Percentiles rank a stretch among this genome's conserved stretches.
Evolutionary conservation across 345 rosid genomes (phyloP).

Genomic region (Zanthoxylum bungeanum): DNA sequence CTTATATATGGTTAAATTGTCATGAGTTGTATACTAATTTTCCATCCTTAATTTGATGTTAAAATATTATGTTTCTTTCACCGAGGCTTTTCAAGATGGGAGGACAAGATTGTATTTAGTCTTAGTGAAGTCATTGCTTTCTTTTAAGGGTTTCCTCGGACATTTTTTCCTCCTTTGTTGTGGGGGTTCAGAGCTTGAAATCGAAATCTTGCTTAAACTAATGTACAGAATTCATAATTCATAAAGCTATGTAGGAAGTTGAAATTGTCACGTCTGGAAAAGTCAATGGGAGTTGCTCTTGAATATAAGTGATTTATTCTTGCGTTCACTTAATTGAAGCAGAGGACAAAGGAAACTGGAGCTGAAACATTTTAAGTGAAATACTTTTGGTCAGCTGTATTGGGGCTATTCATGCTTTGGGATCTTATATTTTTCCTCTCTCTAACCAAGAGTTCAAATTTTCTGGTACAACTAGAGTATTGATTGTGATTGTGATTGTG

Average conservation of each 20-base stretch:
- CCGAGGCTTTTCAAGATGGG: background rate
- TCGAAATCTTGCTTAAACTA: background rate
- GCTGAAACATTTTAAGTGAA: background rate
- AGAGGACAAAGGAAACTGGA: background rate
- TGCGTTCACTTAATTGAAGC: background rate
- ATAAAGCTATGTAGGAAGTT: background rate
- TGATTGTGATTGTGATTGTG: background rate
- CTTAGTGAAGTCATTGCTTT: background rate
- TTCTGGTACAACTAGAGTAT: background rate
- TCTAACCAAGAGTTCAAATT: background rate
- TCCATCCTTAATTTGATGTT: background rate
- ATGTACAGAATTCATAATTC: background rate
- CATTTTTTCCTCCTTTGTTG: background rate
- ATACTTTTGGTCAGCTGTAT: background rate
- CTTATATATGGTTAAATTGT: too few species aligned
- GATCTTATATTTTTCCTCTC: background rate
- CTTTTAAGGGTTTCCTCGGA: background rate
- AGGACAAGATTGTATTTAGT: background rate
- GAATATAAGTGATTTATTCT: background rate
- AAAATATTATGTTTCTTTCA: background rate
- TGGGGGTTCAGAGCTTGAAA: background rate
- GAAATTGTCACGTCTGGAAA: background rate
- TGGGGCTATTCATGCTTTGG: background rate
- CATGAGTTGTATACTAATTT: background rate
- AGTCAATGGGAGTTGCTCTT: too few species aligned